Percentiles rank a stretch among this genome's conserved stretches.
These are phyloP conservation scores for Limnanthes douglasii DNA, from an alignment of 345 rosid species.

Conservation along the genomic window DNA sequence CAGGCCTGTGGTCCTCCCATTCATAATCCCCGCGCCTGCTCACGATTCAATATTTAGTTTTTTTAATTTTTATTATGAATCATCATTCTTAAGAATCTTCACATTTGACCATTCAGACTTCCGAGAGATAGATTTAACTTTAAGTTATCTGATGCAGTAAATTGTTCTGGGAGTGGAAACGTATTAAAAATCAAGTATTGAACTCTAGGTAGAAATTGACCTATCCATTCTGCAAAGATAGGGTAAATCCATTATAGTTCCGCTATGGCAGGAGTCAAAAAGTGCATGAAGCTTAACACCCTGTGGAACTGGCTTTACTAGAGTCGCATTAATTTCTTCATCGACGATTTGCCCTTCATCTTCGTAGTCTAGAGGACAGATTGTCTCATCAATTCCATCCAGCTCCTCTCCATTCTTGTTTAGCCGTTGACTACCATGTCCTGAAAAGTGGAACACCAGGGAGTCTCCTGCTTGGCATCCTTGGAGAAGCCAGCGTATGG, in stretches of 20 bases:
- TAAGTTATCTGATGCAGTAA: too few relatives aligned
- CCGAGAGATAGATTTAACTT: too few relatives aligned
- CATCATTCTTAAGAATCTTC: neutral
- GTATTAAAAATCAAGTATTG: neutral
- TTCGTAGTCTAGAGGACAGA: constrained; percentile 57
- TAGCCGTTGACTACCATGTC: constrained; percentile 72
- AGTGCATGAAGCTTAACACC: constrained; percentile 91
- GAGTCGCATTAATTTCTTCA: constrained; percentile 67
- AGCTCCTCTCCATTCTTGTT: constrained; percentile 52
- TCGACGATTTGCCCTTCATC: constrained; percentile 76
- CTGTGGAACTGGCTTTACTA: constrained; percentile 67
- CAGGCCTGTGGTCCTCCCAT: constrained; percentile 88
- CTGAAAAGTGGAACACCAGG: constrained; percentile 74
- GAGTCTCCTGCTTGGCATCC: constrained; percentile 73
- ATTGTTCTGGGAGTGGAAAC: neutral
- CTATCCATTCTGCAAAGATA: constrained; percentile 78
- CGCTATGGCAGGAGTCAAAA: constrained; percentile 86
- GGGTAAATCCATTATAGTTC: constrained; percentile 76
- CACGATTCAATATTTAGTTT: neutral
- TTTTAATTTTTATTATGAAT: neutral
- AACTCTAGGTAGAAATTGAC: constrained; percentile 12
- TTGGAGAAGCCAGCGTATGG: constrained; percentile 61
- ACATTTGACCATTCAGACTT: neutral
- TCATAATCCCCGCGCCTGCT: constrained; percentile 34
- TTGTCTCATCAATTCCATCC: constrained; percentile 84